phyloP scores from a whole-genome alignment of 345 rosid species.

The Populus davidiana region DNA sequence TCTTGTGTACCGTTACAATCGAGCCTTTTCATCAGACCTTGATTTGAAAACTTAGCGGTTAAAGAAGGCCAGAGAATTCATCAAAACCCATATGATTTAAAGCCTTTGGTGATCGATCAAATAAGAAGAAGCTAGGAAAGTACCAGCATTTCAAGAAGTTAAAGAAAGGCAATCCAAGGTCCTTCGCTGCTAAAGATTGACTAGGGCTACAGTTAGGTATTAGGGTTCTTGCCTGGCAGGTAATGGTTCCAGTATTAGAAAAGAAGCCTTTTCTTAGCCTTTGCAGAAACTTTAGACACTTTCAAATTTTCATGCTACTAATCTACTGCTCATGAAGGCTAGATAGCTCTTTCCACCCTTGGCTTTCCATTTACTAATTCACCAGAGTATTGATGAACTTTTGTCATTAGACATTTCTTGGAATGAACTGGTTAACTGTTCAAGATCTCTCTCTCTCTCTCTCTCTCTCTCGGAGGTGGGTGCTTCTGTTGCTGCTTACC shows the following conservation, averaged over 20 bases:
- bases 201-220: slow-evolving; percentile 23
- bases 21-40: background rate
- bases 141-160: background rate
- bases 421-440: background rate
- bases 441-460: background rate
- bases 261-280: slow-evolving; percentile 4
- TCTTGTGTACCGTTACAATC: background rate
- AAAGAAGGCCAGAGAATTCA: slow-evolving; percentile 2
- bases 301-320: slow-evolving; percentile 2
- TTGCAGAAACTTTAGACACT: slow-evolving; percentile 12
- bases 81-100: slow-evolving; percentile 4
- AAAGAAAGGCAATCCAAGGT: background rate
- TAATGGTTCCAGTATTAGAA: slow-evolving; percentile 3
- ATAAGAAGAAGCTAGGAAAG: background rate
- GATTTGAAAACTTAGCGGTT: background rate
- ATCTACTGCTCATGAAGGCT: slow-evolving; percentile 8
- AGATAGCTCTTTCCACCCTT: background rate
- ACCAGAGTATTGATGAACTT: background rate
- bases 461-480: background rate
- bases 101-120: background rate
- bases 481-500: slow-evolving; percentile 24
- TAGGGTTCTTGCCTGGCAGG: slow-evolving; percentile 26
- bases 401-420: background rate
- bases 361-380: background rate
- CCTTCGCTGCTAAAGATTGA: background rate